Percentiles rank a stretch among this genome's conserved stretches.
These are phyloP conservation scores for Lachancea cidri DNA, from an alignment of 805 yeast species.

Conservation along the genomic window DNA sequence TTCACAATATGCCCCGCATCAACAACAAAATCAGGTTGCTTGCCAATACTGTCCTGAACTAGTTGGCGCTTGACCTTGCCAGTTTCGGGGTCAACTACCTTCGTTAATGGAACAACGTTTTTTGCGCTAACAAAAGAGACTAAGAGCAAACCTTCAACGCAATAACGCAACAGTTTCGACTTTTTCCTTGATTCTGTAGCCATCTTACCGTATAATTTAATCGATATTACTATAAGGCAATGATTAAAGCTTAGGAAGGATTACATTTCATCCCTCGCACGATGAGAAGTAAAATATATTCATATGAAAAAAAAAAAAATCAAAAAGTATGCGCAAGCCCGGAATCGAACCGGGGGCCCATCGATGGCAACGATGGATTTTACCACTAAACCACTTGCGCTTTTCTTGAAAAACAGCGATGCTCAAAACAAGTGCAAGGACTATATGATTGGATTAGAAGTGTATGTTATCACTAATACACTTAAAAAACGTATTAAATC, in stretches of 20 bases:
- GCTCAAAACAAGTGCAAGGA: too few relatives aligned
- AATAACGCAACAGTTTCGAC: neutral
- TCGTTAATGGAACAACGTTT: constrained; percentile 5
- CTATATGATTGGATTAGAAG: too few relatives aligned
- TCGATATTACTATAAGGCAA: too few relatives aligned
- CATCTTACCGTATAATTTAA: too few relatives aligned
- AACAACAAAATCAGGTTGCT: constrained; percentile 4
- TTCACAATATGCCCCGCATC: neutral
- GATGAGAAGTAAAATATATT: too few relatives aligned
- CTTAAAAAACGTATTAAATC: too few relatives aligned
- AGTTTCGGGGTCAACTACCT: constrained; percentile 3
- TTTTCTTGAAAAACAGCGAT: too few relatives aligned
- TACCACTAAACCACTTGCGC: constrained; percentile 33
- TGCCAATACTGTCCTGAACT: constrained; percentile 1
- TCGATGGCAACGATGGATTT: constrained; percentile 33
- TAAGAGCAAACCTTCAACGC: neutral
- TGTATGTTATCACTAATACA: too few relatives aligned
- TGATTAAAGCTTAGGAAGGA: too few relatives aligned
- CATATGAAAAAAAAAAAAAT: neutral
- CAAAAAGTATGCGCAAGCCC: constrained; percentile 24
- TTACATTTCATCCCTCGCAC: too few relatives aligned
- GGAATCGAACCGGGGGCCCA: constrained; percentile 34
- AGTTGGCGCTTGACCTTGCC: constrained; percentile 8
- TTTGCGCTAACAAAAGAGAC: constrained; percentile 3
- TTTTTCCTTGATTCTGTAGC: neutral